Base-by-base conservation (phyloP, 768 basidiomycete genomes). In the Suillus subaureus region DNA sequence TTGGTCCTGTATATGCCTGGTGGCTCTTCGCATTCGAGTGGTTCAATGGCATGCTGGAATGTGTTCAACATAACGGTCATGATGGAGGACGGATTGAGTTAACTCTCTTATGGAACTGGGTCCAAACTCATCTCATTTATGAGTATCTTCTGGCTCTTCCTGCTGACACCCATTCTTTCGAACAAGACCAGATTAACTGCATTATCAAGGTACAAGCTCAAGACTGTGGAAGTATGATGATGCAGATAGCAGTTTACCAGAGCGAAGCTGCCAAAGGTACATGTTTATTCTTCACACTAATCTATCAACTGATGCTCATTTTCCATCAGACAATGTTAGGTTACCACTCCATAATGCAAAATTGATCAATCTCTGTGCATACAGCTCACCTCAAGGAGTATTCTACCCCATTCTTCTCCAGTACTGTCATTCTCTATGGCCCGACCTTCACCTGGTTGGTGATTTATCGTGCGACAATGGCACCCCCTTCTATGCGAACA, bases 1-100 rank as follows among this genome's bases (percentile, higher is more conserved):
- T 70, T 65, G 77, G 76, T 9, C 78, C 78, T 9, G 69, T 77
- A 16, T 77, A 78, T 42, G 71, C 63, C 13, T 78, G 75, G 76
- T 79, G 79, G 77, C 66, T 78, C 0, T 79, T 79, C 61, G 73
- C 71, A 1, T 79, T 78, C 62, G 77, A 79, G 61, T 64, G 71
- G 6, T 78, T 78, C 66, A 79, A 79, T 66, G 74, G 77, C 1
- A 71, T 77, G 67, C 65, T 79, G 16, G 72, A 79, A 52, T 70
- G 71, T 13, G 73, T 78, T 21, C 74, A 78, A 1, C 69, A 65
- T 62, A 79, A 79, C 64, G 74, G 76, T 1, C 75, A 78, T 51
- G 70, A 68, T 54, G 70, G 72, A 23, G 76, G 77, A 1, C 8
- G 58, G 28, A 75, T 78, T 64, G 76, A 79, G 65, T 62, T 75